Base-by-base conservation (phyloP, 2,329 filamentous ascomycete genomes). In the Aureobasidium sp. region DNA sequence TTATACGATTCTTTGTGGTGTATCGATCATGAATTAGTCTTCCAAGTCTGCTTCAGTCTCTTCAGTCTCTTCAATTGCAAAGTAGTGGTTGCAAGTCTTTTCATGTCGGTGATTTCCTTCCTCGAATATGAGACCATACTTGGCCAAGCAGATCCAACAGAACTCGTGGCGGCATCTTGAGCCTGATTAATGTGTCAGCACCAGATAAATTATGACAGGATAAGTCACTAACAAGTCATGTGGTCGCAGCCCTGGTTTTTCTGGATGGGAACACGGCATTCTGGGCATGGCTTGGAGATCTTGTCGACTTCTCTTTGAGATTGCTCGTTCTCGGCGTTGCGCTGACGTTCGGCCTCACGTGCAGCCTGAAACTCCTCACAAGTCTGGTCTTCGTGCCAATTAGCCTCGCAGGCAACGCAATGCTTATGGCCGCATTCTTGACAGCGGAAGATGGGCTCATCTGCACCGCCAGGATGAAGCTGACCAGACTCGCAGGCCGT, bases 301-400 rank as follows among this genome's bases (percentile, higher is more conserved):
- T 27, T 36, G 1, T 31, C 15, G 11, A 56, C n/a, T 17, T 22
- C 22, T 1, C 34, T 3, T n/a, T 45, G 17, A 2, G 53, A 34
- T 14, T 45, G 2, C 6, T 56, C 27, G 6, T 45, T 39, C 12
- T 56, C 20, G 34, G 17, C 9, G 7, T 29, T 20, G 2, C 48
- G 41, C 3, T 25, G 27, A 25, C 12, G 31, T 34, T n/a, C 2
- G 15, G 15, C n/a, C 8, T 49, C 20, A 15, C 12, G 31, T 34
- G 31, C 2, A 7, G 25, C n/a, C 8, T 49, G 20, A 11, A 12
- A 59, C 5, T 59, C 3, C 2, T 52, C 58, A 63, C 72, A 74
- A 3, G 66, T 70, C 58, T 72, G 67, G 34, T 67, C 67, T 9
- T 67, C 64, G 58, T 74, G 72, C 66, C 67, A 72, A 4, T 68